phyloP scores from a whole-genome alignment of 2,329 filamentous ascomycete species.

The Pyrenophora seminiperda region DNA sequence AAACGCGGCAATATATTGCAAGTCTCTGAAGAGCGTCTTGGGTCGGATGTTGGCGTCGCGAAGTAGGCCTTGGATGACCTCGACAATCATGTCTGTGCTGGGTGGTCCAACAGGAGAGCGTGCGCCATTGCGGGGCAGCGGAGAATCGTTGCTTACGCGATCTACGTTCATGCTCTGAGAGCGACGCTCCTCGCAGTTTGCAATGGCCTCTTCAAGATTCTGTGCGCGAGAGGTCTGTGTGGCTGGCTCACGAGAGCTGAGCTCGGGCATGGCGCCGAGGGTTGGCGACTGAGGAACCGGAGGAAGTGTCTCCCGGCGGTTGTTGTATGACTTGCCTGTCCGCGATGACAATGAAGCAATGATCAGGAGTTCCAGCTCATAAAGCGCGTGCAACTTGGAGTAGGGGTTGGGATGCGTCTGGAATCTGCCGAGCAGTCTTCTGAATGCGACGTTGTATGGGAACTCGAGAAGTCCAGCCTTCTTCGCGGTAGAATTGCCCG shows the following conservation, averaged over 20 bases:
- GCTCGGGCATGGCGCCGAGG: slow-evolving; percentile 52
- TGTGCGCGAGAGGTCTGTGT: slow-evolving; percentile 51
- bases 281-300: slow-evolving; percentile 53
- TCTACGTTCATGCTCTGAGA: slow-evolving; percentile 59
- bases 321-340: slow-evolving; percentile 53
- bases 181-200: slow-evolving; percentile 71
- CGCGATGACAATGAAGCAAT: slow-evolving; percentile 71
- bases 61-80: slow-evolving; percentile 53
- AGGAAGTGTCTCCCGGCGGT: slow-evolving; percentile 48
- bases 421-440: slow-evolving; percentile 80
- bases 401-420: slow-evolving; percentile 88
- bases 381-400: slow-evolving; percentile 79
- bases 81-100: slow-evolving; percentile 52
- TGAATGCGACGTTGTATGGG: slow-evolving; percentile 80
- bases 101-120: slow-evolving; percentile 47
- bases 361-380: slow-evolving; percentile 82
- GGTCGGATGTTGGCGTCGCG: slow-evolving; percentile 53
- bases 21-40: slow-evolving; percentile 55
- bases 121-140: slow-evolving; percentile 43
- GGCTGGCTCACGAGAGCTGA: slow-evolving; percentile 52
- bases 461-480: slow-evolving; percentile 64
- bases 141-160: slow-evolving; percentile 44
- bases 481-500: slow-evolving; percentile 50
- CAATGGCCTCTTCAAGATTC: slow-evolving; percentile 69
- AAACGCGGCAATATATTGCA: slow-evolving; percentile 65